Conservation (phyloP, 169 alveolate genomes). For the Neospora caninum region DNA sequence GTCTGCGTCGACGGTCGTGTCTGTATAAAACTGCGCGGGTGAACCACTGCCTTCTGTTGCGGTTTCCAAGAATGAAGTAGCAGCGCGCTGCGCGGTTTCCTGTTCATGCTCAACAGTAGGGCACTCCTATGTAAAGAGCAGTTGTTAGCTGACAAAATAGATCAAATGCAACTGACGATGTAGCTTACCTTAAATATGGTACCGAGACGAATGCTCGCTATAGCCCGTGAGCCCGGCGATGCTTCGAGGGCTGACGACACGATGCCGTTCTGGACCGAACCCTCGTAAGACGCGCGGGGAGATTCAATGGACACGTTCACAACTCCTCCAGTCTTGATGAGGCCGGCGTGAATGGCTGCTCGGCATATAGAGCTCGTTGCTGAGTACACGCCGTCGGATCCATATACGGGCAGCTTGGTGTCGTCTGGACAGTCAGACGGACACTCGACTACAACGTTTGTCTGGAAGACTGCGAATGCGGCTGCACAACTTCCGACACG, state of each 20-base stretch:
- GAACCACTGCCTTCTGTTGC: not conserved
- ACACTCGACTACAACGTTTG: constrained; percentile 86
- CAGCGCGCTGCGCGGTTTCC: not conserved
- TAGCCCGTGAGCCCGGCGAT: constrained; percentile 8
- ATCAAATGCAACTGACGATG: not conserved
- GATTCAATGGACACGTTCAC: constrained; percentile 86
- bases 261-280: constrained; percentile 84
- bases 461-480: constrained; percentile 64
- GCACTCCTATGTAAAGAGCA: not conserved
- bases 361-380: constrained; percentile 88
- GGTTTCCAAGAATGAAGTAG: constrained; percentile 4
- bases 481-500: not conserved
- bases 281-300: constrained; percentile 84
- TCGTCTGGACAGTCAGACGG: constrained; percentile 83
- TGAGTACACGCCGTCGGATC: constrained; percentile 84
- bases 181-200: constrained; percentile 68
- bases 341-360: constrained; percentile 92
- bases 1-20: not conserved
- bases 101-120: not conserved
- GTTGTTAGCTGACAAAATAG: not conserved
- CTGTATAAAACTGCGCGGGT: not conserved
- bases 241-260: constrained; percentile 64
- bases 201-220: constrained; percentile 72
- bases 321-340: constrained; percentile 82
- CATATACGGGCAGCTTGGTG: constrained; percentile 77